A percentile compares a stretch with the other conserved stretches of the same genome.
phyloP scores from a whole-genome alignment of 306 rosid species.

The Castanea crenata region DNA sequence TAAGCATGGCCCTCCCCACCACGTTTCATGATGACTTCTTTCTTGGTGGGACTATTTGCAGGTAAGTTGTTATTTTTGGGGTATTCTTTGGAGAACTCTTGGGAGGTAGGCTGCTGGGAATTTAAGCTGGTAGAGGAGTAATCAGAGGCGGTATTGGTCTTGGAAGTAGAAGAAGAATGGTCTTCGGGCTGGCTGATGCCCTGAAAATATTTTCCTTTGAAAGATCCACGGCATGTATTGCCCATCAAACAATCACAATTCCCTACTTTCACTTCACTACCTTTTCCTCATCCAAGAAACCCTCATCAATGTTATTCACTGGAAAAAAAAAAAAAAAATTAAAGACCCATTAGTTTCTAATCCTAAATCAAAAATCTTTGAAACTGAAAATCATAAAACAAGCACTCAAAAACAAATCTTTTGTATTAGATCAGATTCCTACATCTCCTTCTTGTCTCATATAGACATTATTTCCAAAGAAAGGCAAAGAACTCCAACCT shows the following conservation, averaged over 20 bases:
- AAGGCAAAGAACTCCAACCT: background rate
- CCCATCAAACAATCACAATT: slow-evolving; percentile 72
- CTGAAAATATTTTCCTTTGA: slow-evolving; percentile 64
- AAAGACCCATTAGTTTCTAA: background rate
- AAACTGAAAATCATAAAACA: background rate
- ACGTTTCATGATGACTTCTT: slow-evolving; percentile 64
- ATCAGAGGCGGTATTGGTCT: slow-evolving; percentile 52
- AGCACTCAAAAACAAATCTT: background rate
- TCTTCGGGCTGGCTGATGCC: slow-evolving; percentile 67
- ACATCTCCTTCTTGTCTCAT: background rate
- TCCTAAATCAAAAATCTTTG: background rate
- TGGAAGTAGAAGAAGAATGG: slow-evolving; percentile 35
- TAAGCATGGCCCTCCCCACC: slow-evolving; percentile 63
- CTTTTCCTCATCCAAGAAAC: slow-evolving; percentile 48
- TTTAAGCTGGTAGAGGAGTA: slow-evolving; percentile 43
- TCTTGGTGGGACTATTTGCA: slow-evolving; percentile 30
- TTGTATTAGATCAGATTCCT: background rate
- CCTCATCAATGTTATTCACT: slow-evolving; percentile 32
- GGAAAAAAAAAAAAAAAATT: background rate
- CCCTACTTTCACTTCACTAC: slow-evolving; percentile 27
- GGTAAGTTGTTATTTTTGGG: slow-evolving; percentile 14
- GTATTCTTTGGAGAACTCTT: slow-evolving; percentile 40
- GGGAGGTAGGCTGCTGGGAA: slow-evolving; percentile 35
- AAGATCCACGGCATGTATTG: slow-evolving; percentile 99
- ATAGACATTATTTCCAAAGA: background rate